Conservation (phyloP, 441 rosid genomes). For the Omphalea diandra region DNA sequence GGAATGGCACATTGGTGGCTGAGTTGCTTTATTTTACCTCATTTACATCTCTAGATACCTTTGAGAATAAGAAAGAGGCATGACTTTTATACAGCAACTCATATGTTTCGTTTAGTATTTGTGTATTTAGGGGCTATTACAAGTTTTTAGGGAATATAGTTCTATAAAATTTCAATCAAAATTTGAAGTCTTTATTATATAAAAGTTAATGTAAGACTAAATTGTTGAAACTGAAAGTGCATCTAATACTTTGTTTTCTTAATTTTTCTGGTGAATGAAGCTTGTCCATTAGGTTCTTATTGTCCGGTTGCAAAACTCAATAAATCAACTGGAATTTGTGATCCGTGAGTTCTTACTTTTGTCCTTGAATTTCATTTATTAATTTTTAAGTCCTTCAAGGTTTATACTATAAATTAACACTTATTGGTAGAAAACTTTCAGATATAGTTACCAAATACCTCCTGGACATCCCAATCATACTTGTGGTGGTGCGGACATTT, state of each 20-base stretch:
- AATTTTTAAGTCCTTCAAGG: not conserved
- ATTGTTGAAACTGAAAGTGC: not conserved
- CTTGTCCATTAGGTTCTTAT: slow-evolving; percentile 71
- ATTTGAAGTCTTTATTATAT: not conserved
- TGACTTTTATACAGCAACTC: not conserved
- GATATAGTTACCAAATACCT: slow-evolving; percentile 79
- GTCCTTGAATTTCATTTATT: slow-evolving; percentile 9
- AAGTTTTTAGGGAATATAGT: not conserved
- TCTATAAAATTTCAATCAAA: not conserved
- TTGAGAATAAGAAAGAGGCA: not conserved
- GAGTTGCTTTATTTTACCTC: not conserved
- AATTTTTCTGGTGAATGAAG: slow-evolving; percentile 39
- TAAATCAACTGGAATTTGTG: slow-evolving; percentile 50
- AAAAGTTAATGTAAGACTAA: not conserved
- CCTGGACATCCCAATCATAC: slow-evolving; percentile 60
- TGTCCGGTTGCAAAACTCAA: slow-evolving; percentile 65
- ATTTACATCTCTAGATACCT: not conserved
- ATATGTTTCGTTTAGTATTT: too few relatives aligned
- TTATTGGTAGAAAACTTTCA: slow-evolving; percentile 36
- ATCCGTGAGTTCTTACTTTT: slow-evolving; percentile 55
- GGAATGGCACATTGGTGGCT: not conserved
- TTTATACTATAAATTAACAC: slow-evolving; percentile 9
- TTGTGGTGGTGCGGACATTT: slow-evolving; percentile 88
- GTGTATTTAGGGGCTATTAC: not conserved
- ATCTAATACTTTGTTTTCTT: slow-evolving; percentile 14